phyloP scores from a whole-genome alignment of 2,329 filamentous ascomycete genomes.

The Tolypocladium tropicale region DNA sequence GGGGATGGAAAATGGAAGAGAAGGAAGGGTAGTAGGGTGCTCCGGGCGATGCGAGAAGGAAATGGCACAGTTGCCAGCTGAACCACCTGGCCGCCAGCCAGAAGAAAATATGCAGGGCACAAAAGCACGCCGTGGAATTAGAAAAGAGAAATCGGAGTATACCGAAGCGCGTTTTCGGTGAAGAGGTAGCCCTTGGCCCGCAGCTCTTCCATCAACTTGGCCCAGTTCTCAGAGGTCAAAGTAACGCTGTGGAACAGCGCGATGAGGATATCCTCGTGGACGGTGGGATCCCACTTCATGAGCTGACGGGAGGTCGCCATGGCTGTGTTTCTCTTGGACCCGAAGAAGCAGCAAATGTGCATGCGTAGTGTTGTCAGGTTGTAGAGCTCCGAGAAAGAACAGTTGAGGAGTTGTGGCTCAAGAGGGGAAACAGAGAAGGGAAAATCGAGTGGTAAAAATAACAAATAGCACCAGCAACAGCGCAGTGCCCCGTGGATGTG shows the following conservation, averaged over 20 bases:
- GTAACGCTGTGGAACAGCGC: conserved; percentile 27
- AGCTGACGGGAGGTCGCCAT: conserved; percentile 18
- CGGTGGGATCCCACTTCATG: conserved; percentile 29
- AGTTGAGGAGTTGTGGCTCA: not conserved
- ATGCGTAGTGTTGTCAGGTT: not conserved
- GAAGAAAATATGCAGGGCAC: not conserved
- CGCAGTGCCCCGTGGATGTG: not conserved
- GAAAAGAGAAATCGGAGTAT: conserved; percentile 6
- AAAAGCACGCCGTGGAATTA: not conserved
- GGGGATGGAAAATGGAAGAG: not conserved
- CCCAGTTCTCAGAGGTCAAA: conserved; percentile 19
- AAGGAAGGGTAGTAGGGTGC: not conserved
- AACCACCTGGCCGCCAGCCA: not conserved
- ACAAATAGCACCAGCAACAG: not conserved
- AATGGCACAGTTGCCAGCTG: not conserved
- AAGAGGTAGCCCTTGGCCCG: conserved; percentile 28
- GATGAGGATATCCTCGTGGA: conserved; percentile 34
- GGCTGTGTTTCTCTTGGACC: not conserved
- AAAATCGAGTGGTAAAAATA: not conserved
- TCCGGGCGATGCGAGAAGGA: not conserved
- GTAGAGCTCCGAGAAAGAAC: no score
- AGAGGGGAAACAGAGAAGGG: no score
- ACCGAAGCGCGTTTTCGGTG: conserved; percentile 30
- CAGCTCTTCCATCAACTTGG: conserved; percentile 27
- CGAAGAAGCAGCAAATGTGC: not conserved